phyloP scores from a whole-genome alignment of 2,329 filamentous ascomycete genomes.

The Ceratocystiopsis minuta region DNA sequence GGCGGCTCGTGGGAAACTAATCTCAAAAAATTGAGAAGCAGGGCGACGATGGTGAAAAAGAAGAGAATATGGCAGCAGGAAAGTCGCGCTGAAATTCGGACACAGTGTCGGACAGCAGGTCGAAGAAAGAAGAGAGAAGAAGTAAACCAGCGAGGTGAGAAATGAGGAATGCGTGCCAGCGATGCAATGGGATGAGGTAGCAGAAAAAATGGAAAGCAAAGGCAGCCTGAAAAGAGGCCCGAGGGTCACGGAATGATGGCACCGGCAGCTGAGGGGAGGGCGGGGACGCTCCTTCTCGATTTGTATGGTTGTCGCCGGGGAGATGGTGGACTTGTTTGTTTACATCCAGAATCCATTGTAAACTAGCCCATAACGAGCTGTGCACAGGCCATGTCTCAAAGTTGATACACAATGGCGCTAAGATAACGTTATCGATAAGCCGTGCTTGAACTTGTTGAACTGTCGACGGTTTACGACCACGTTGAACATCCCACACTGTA shows the following conservation, averaged over 20 bases:
- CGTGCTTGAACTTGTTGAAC: no score
- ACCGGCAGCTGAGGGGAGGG: background rate
- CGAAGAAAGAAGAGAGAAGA: no score
- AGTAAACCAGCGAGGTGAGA: background rate
- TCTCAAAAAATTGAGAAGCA: background rate
- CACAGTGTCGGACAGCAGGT: no score
- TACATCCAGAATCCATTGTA: slow-evolving; percentile 3
- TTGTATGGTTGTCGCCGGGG: slow-evolving; percentile 9
- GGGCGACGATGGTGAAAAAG: background rate
- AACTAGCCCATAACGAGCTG: no score
- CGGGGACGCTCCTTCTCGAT: slow-evolving; percentile 7
- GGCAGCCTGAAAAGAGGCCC: background rate
- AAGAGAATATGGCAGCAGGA: background rate
- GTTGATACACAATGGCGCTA: no score
- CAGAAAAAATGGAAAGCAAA: slow-evolving; percentile 1
- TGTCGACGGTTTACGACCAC: no score
- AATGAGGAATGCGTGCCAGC: slow-evolving; percentile 7
- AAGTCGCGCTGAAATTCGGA: no score
- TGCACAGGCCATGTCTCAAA: no score
- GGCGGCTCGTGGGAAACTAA: background rate
- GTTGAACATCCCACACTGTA: no score
- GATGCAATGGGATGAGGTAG: background rate
- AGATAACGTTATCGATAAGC: no score
- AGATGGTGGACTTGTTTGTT: slow-evolving; percentile 12
- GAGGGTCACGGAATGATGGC: slow-evolving; percentile 1